Conservation (phyloP, 2,329 filamentous ascomycete genomes). For the Emmonsiellopsis sp. region DNA sequence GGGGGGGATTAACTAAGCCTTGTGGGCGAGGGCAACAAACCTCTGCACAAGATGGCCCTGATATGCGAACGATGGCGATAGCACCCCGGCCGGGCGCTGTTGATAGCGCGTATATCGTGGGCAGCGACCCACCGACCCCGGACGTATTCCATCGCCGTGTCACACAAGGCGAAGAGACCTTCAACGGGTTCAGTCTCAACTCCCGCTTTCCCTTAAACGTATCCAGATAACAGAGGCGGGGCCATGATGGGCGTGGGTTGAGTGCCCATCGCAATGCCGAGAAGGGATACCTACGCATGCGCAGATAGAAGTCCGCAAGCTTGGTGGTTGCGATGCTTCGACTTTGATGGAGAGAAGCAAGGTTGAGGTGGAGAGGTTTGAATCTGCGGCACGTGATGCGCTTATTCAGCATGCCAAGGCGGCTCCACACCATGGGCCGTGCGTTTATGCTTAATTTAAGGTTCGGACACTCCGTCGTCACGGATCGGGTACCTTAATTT, state of each 20-base stretch:
- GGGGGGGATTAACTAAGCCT: not conserved
- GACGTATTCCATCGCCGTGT: conserved; percentile 1
- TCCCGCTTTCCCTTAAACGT: not conserved
- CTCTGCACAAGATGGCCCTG: conserved; percentile 63
- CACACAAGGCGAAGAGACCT: not conserved
- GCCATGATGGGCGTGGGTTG: conserved; percentile 18
- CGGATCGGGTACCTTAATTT: no score
- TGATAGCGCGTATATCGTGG: conserved; percentile 85
- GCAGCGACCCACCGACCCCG: conserved; percentile 10
- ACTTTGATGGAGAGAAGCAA: not conserved
- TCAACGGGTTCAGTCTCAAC: not conserved
- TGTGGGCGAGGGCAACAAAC: conserved; percentile 34
- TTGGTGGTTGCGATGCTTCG: not conserved
- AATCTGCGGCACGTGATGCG: not conserved
- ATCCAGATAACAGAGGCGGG: not conserved
- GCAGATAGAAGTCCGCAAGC: conserved; percentile 8
- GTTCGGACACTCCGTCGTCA: not conserved
- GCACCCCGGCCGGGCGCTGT: conserved; percentile 77
- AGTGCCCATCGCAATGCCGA: conserved; percentile 18
- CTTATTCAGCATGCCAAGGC: not conserved
- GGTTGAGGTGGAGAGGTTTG: not conserved
- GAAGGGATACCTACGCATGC: conserved; percentile 22
- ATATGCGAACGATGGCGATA: conserved; percentile 82
- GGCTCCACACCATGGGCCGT: not conserved
- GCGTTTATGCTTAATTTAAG: not conserved